Base-by-base conservation (phyloP, 306 rosid species). In the Gynostemma pentaphyllum region DNA sequence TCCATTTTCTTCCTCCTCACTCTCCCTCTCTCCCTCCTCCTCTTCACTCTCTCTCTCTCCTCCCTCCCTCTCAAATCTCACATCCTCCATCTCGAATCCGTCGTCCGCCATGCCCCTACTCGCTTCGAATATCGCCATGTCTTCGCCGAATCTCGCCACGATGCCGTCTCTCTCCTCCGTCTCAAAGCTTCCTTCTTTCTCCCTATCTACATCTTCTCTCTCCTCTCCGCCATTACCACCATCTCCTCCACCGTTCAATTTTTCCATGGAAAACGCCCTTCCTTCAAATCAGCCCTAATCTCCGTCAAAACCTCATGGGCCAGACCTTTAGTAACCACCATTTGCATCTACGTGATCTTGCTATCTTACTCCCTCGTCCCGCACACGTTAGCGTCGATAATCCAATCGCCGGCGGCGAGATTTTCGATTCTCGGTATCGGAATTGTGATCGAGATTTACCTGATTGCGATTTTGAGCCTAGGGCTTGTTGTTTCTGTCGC, bases 51-150 rank as follows among this genome's bases (percentile, higher is more conserved):
- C 72, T 78, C 84, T 50, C 69, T 81, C 75, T 48, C 49, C 66
- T 72, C 88, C 47, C 80, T 70, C 22, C 61, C 75, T 9, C 74
- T 75, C 59, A 70, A 76, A 27, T 65, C 78, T 45, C 76, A 76
- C 72, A 76, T 90, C 80, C 67, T 46, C 78, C 76, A 69, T 37
- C 96, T 90, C 18, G 96, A 90, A 18, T 72, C 81, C 68, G 70
- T 90, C 61, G 88, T 94, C 14, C 71, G 61, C 68, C 76, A 36
- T 48, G 75, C 88, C 60, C 67, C 81, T 21, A 87, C 89, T 21
- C 87, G 83, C 54, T 73, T 87, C 75, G 95, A 90, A 65, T 86
- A 87, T 2, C 91, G 97, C 5, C 94, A 90, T 34, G 83, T 90
- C 34, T 81, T 76, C 85, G 21, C 16, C 13, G 87, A 90, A 27